phyloP scores from a whole-genome alignment of 1,284 basidiomycete species.

The Schizophyllum amplum region DNA sequence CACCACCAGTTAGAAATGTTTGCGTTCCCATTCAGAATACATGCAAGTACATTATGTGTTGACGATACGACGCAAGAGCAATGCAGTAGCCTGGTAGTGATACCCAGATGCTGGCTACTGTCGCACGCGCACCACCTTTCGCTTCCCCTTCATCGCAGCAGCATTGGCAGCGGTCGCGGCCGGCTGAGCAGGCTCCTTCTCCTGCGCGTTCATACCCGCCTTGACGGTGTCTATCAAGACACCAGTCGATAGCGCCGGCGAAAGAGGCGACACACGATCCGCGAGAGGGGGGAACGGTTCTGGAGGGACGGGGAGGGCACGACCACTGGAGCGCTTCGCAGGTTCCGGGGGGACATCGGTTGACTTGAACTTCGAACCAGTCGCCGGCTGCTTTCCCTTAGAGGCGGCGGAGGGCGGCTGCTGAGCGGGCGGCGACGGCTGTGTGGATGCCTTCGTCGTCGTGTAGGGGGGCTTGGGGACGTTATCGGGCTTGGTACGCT shows the following conservation, averaged over 20 bases:
- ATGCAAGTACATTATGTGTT: too few species aligned
- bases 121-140: conserved; percentile 74
- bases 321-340: conserved; percentile 2
- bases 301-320: conserved; percentile 26
- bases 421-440: conserved; percentile 9
- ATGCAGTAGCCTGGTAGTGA: too few species aligned
- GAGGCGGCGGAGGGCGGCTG: conserved; percentile 14
- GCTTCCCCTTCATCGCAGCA: conserved; percentile 54
- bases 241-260: conserved; percentile 65
- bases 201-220: conserved; percentile 67
- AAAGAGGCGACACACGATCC: conserved; percentile 51
- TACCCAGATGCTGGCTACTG: too few species aligned
- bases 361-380: conserved; percentile 26
- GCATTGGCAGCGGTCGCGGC: conserved; percentile 24
- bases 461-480: conserved; percentile 63
- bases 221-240: conserved; percentile 71
- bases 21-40: too few species aligned
- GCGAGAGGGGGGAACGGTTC: conserved; percentile 44
- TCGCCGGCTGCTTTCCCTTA: conserved; percentile 29
- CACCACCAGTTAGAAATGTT: too few species aligned
- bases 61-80: too few species aligned
- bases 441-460: conserved; percentile 19
- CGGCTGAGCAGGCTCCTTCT: conserved; percentile 28
- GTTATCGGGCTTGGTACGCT: conserved; percentile 63
- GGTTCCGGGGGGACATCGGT: conserved; percentile 22